Percentiles rank a stretch among this genome's conserved stretches.
phyloP scores from a whole-genome alignment of 495 filamentous ascomycete genomes.

The Xylaria scruposa region DNA sequence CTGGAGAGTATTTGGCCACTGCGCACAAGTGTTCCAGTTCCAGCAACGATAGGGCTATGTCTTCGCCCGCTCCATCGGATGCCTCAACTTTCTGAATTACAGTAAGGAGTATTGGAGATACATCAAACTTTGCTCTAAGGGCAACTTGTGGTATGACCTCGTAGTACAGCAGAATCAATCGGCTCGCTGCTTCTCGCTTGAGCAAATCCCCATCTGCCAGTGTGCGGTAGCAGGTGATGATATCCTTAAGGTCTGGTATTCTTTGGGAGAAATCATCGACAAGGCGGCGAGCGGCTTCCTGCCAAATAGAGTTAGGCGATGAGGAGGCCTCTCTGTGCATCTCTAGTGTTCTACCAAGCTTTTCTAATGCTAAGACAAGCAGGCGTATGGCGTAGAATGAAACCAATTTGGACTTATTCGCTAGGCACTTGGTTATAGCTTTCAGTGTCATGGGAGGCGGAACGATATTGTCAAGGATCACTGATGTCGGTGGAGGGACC shows the following conservation, averaged over 20 bases:
- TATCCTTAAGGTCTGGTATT: conserved; percentile 78
- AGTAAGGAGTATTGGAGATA: conserved; percentile 73
- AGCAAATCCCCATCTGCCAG: conserved; percentile 71
- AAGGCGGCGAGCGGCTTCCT: conserved; percentile 67
- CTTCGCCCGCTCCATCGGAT: conserved; percentile 40
- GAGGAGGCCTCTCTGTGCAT: conserved; percentile 58
- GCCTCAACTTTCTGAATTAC: conserved; percentile 53
- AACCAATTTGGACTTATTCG: conserved; percentile 73
- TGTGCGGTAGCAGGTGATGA: conserved; percentile 70
- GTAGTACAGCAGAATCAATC: conserved; percentile 79
- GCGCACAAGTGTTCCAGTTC: conserved; percentile 77
- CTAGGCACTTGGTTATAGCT: conserved; percentile 76
- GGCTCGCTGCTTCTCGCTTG: conserved; percentile 77
- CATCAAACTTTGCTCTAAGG: conserved; percentile 83
- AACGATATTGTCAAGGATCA: conserved; percentile 83
- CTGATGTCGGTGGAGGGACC: conserved; percentile 74
- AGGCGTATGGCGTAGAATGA: conserved; percentile 84
- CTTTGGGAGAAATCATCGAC: conserved; percentile 76
- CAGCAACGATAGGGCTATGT: conserved; percentile 61
- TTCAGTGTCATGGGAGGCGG: conserved; percentile 83
- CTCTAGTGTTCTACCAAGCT: conserved; percentile 66
- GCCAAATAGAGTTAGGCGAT: conserved; percentile 62
- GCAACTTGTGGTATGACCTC: conserved; percentile 80
- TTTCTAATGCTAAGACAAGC: conserved; percentile 77
- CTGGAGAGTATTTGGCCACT: conserved; percentile 77